Conservation (phyloP, 139 green algal genomes). For the Volvox reticuliferus region DNA sequence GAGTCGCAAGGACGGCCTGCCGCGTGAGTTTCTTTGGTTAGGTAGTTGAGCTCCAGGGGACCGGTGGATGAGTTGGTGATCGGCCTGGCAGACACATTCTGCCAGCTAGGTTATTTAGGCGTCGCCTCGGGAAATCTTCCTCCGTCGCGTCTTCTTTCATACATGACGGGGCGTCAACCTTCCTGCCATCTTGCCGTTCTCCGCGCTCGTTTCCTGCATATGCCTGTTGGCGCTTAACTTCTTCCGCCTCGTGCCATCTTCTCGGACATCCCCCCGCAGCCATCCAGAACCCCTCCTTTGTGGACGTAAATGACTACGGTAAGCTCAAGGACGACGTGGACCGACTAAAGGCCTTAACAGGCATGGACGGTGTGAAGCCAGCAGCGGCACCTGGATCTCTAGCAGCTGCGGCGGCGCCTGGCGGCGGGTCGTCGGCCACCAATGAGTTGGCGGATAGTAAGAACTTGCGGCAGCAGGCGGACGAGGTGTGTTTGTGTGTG, state of each 20-base stretch:
- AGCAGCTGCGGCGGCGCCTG: background rate
- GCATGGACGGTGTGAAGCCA: background rate
- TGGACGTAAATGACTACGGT: slow-evolving; percentile 32
- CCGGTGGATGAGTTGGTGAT: no score
- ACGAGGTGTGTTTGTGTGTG: background rate
- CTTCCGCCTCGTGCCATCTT: no score
- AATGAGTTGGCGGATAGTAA: slow-evolving; percentile 21
- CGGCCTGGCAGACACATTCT: no score
- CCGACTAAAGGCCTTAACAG: slow-evolving; percentile 4
- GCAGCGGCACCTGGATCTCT: background rate
- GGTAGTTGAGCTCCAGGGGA: background rate
- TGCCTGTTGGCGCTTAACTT: no score
- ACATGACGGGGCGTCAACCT: no score
- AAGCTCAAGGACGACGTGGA: slow-evolving; percentile 24
- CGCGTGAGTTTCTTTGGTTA: background rate
- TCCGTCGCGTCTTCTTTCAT: no score
- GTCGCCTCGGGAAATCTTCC: no score
- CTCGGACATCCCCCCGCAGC: background rate
- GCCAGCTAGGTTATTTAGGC: no score
- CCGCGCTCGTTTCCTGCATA: no score
- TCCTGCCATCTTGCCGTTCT: no score
- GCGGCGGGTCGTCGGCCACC: background rate
- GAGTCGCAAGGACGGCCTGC: slow-evolving; percentile 31
- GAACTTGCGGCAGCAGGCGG: background rate
- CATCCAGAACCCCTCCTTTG: slow-evolving; percentile 20